A percentile compares a stretch with the other conserved stretches of the same genome.
Conservation (phyloP, 2,329 filamentous ascomycete species). For the Penicillium glabrum region DNA sequence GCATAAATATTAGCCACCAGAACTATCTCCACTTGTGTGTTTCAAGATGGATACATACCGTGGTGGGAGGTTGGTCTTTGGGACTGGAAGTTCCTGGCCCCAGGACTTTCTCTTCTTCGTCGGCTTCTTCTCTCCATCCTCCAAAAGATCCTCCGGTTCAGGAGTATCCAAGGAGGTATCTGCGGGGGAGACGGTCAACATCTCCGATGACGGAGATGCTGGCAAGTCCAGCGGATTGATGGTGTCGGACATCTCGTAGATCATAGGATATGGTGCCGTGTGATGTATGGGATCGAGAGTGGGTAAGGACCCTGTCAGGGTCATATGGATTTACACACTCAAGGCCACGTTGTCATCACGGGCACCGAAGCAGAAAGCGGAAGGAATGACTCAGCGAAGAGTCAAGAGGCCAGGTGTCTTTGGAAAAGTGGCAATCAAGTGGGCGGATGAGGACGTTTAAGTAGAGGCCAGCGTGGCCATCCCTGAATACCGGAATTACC, state of each 20-base stretch:
- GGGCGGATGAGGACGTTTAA: conserved; percentile 26
- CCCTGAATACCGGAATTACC: neutral
- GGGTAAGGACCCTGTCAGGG: conserved; percentile 2
- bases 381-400: conserved; percentile 15
- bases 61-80: conserved; percentile 93
- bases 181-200: conserved; percentile 42
- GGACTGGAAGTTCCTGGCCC: conserved; percentile 94
- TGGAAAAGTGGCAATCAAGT: conserved; percentile 14
- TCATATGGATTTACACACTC: conserved; percentile 5
- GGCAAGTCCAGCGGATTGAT: conserved; percentile 32
- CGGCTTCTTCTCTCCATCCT: conserved; percentile 63
- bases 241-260: conserved; percentile 31
- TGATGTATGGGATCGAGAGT: conserved; percentile 12
- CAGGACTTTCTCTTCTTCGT: conserved; percentile 97
- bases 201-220: conserved; percentile 31
- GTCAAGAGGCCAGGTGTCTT: conserved; percentile 37
- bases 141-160: conserved; percentile 19
- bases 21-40: neutral
- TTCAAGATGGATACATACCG: conserved; percentile 57
- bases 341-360: conserved; percentile 41
- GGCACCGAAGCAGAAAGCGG: conserved; percentile 27
- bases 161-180: conserved; percentile 38
- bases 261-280: conserved; percentile 12
- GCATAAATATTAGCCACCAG: conserved; percentile 2
- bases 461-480: conserved; percentile 43